Base-by-base conservation (phyloP, 495 filamentous ascomycete species). In the Astrocystis sublimbata region DNA sequence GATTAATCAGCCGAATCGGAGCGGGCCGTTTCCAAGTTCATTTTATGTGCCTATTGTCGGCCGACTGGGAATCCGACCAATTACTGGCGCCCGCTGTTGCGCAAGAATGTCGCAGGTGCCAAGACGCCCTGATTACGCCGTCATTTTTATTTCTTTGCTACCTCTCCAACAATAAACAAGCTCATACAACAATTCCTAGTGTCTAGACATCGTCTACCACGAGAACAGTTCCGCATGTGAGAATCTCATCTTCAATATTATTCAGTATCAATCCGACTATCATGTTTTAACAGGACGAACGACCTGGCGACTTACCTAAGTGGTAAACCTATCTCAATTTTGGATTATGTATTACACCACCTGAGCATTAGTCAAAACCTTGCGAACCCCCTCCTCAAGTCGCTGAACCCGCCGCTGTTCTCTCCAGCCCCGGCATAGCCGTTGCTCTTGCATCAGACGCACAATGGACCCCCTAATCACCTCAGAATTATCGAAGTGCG, bases 401-500 rank as follows among this genome's bases (percentile, higher is more conserved):
- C 23, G 15, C 6, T 23, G 36, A 15, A 43, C 54, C 50, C 28
- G 10, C 49, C 30, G 40, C 28, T 17, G 41, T 59, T 31, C n/a
- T 19, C 31, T 53, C 43, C 40, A 35, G n/a, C 52, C 19, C 23
- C 28, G 3, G 9, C 51, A n/a, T 8, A 12, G 21, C 6, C 6
- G 21, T 42, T 56, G 17, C 31, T 23, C 9, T 21, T 45, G 24
- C 4, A 56, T 50, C 41, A 19, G 24, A 12, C 4, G 24, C 50
- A 55, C 26, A 5, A 73, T 75, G 70, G 72, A 75, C 58, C 75
- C 75, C 65, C 52, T 71, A 36, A 43, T 75, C 60, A 65, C 58
- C 21, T 65, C 74, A 23, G 74, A 73, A 60, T 60, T 78, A 17
- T 56, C 65, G 17, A 69, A 58, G 52, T 68, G 60, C 60, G 60